A percentile compares a stretch with the other conserved stretches of the same genome.
phyloP scores from a whole-genome alignment of 2,329 filamentous ascomycete species.

The Fusarium redolens region DNA sequence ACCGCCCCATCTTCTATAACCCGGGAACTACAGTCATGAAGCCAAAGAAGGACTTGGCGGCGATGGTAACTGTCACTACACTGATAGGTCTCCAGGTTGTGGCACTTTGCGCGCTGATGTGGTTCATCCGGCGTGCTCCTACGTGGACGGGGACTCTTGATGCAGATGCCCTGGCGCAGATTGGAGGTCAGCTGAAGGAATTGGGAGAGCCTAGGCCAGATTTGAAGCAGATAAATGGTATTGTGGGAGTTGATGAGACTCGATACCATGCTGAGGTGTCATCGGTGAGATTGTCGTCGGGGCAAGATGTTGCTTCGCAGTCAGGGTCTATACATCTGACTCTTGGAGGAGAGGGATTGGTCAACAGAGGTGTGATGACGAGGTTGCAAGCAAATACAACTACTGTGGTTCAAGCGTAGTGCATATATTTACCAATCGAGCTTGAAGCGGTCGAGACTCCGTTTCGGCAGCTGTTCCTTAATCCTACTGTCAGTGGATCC shows the following conservation, averaged over 20 bases:
- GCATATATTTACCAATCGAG: too few species aligned
- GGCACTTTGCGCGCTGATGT: not conserved
- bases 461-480: too few species aligned
- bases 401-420: not conserved
- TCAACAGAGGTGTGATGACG: not conserved
- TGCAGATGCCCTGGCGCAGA: constrained; percentile 14
- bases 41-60: not conserved
- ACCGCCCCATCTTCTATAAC: not conserved
- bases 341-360: not conserved
- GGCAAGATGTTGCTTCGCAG: not conserved
- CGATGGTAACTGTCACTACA: not conserved
- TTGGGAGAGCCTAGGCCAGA: not conserved
- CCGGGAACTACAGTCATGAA: constrained; percentile 1
- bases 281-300: not conserved
- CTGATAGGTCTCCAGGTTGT: constrained; percentile 13
- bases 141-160: constrained; percentile 25
- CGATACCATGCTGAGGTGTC: not conserved
- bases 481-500: too few species aligned
- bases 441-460: too few species aligned
- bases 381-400: not conserved
- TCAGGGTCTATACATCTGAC: not conserved
- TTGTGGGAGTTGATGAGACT: constrained; percentile 3
- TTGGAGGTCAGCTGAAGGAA: constrained; percentile 14
- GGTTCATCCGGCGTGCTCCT: constrained; percentile 4
- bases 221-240: not conserved